phyloP scores from a whole-genome alignment of 345 rosid genomes.

The Arabidopsis suecica region DNA sequence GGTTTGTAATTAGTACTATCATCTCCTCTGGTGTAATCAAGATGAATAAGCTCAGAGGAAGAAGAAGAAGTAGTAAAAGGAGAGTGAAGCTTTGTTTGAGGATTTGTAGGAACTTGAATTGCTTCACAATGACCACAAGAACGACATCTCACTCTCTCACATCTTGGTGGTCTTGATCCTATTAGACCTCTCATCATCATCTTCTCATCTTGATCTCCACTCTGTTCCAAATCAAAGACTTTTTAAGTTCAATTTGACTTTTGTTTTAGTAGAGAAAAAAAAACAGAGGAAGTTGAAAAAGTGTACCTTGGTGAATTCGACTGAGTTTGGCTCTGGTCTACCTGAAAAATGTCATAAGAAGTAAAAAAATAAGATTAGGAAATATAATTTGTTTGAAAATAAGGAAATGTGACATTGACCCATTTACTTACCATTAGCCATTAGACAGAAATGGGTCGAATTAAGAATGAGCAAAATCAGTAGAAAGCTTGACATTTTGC shows the following conservation, averaged over 20 bases:
- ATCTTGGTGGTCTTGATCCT: conserved; percentile 92
- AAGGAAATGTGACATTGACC: conserved; percentile 40
- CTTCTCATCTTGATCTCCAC: conserved; percentile 40
- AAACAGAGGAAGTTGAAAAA: background rate
- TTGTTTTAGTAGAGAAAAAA: background rate
- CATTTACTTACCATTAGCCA: conserved; percentile 72
- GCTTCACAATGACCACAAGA: conserved; percentile 84
- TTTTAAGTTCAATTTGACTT: background rate
- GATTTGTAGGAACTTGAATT: conserved; percentile 88
- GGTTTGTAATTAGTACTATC: conserved; percentile 80
- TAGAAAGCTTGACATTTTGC: conserved; percentile 47
- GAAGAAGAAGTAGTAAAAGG: conserved; percentile 35
- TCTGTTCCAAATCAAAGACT: background rate
- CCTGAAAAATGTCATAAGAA: conserved; percentile 51
- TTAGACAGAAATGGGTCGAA: conserved; percentile 57
- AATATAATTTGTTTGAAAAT: background rate
- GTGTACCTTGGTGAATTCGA: conserved; percentile 51
- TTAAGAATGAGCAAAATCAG: conserved; percentile 55
- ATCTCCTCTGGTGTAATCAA: conserved; percentile 68
- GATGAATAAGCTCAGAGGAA: conserved; percentile 21
- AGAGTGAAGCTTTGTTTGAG: conserved; percentile 46
- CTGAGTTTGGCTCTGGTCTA: conserved; percentile 54
- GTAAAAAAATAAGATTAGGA: conserved; percentile 22
- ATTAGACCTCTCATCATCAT: conserved; percentile 60
- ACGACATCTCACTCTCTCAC: conserved; percentile 75